phyloP scores from a whole-genome alignment of 2,329 filamentous ascomycete genomes.

The Scedosporium aurantiacum region DNA sequence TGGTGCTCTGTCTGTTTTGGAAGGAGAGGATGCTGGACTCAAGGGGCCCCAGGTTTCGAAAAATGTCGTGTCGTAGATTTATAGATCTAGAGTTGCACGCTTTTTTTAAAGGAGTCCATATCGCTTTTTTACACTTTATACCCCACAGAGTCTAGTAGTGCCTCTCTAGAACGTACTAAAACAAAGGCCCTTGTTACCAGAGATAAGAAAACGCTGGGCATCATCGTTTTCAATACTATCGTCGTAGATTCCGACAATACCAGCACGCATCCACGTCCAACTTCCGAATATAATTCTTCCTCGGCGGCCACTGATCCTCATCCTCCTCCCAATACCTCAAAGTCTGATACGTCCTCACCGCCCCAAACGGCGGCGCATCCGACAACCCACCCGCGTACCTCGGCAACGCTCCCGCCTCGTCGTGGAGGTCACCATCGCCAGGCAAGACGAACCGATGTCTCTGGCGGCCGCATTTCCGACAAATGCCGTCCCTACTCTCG shows the following conservation, averaged over 20 bases:
- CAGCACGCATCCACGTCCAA: not conserved
- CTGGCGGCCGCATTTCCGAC: not conserved
- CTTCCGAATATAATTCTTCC: conserved; percentile 2
- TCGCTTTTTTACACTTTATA: too few species aligned
- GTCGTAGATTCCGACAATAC: not conserved
- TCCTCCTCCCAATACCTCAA: conserved; percentile 1
- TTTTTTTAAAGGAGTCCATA: too few species aligned
- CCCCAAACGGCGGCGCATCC: conserved; percentile 1
- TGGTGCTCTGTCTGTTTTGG: conserved; percentile 42
- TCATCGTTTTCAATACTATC: too few species aligned
- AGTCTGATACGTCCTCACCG: not conserved
- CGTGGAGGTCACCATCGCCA: not conserved
- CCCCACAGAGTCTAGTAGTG: too few species aligned
- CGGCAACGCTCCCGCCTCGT: not conserved
- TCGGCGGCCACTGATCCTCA: not conserved
- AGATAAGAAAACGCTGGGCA: not conserved
- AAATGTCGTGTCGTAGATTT: not conserved
- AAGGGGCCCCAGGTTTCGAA: not conserved
- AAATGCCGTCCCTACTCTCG: not conserved
- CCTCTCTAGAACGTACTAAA: too few species aligned
- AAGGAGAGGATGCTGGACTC: not conserved
- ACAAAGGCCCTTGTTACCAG: not conserved
- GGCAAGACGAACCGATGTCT: not conserved
- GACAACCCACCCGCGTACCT: not conserved
- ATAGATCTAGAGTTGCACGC: not conserved